These are phyloP conservation scores for Rutidosis leptorrhynchoides DNA, from an alignment of 129 eudicot species.

Conservation along the genomic window DNA sequence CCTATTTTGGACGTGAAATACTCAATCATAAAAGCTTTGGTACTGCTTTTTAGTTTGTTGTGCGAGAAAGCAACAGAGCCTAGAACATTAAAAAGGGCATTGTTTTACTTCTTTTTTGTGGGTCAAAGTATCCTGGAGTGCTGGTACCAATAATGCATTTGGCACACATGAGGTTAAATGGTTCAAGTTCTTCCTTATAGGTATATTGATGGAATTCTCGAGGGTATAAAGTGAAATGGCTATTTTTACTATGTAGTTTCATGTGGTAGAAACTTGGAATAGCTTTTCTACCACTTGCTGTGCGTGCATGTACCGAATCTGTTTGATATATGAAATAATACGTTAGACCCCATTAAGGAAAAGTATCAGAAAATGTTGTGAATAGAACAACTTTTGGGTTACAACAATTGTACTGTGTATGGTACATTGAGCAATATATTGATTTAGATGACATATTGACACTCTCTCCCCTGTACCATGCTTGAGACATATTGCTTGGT, in stretches of 20 bases:
- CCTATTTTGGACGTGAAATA: conserved; percentile 1
- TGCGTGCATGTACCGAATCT: not conserved
- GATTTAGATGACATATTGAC: not conserved
- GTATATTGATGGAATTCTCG: conserved; percentile 1
- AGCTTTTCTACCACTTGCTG: not conserved
- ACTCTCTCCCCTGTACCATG: not conserved
- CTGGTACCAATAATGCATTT: conserved; percentile 9
- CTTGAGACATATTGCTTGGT: not conserved
- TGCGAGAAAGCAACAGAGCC: not conserved
- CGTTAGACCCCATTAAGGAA: not conserved
- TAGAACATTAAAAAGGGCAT: conserved; percentile 5
- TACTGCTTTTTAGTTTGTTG: conserved; percentile 9
- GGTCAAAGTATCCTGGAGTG: conserved; percentile 1
- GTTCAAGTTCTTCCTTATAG: not conserved
- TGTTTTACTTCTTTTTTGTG: not conserved
- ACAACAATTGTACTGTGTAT: not conserved
- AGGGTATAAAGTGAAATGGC: conserved; percentile 1
- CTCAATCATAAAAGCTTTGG: not conserved
- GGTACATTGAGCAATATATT: not conserved
- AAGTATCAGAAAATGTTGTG: not conserved
- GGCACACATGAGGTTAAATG: conserved; percentile 12
- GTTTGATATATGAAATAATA: not conserved
- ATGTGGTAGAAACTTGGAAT: not conserved
- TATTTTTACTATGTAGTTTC: not conserved
- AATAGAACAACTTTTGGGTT: not conserved